These are phyloP conservation scores for Ascochyta fabae DNA, from an alignment of 2,329 filamentous ascomycete species.

Conservation along the genomic window DNA sequence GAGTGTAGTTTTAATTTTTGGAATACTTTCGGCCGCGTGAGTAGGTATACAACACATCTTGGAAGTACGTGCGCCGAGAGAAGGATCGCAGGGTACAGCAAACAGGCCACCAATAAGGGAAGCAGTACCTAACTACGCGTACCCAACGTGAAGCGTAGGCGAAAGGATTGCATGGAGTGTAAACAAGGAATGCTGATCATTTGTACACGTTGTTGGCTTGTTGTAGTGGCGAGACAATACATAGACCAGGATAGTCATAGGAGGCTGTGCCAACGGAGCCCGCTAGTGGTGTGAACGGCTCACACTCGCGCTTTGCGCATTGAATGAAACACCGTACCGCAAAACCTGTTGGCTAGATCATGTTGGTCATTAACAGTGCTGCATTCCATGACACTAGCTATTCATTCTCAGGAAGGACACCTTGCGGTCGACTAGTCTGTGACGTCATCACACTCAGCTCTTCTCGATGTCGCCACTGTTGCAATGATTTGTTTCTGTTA, in stretches of 20 bases:
- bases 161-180: background rate
- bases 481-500: too few relatives aligned
- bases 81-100: slow-evolving; percentile 6
- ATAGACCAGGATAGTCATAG: background rate
- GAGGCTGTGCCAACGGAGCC: background rate
- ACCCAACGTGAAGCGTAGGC: slow-evolving; percentile 1
- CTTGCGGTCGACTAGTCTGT: background rate
- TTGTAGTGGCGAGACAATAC: background rate
- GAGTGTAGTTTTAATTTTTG: background rate
- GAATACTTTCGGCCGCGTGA: too few relatives aligned
- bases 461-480: background rate
- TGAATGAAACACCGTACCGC: background rate
- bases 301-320: background rate
- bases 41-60: background rate
- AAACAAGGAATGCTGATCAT: background rate
- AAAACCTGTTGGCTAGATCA: background rate
- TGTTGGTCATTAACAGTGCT: too few relatives aligned
- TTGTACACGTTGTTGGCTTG: background rate
- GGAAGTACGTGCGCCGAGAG: slow-evolving; percentile 11
- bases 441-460: background rate
- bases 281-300: background rate
- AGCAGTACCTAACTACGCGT: background rate
- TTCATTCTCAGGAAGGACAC: background rate
- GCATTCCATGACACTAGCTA: too few relatives aligned
- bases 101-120: slow-evolving; percentile 6